Evolutionary conservation across 768 basidiomycete species (phyloP), one percentile per base, ranked within the genome.

Genomic region (Mycena amicta): DNA sequence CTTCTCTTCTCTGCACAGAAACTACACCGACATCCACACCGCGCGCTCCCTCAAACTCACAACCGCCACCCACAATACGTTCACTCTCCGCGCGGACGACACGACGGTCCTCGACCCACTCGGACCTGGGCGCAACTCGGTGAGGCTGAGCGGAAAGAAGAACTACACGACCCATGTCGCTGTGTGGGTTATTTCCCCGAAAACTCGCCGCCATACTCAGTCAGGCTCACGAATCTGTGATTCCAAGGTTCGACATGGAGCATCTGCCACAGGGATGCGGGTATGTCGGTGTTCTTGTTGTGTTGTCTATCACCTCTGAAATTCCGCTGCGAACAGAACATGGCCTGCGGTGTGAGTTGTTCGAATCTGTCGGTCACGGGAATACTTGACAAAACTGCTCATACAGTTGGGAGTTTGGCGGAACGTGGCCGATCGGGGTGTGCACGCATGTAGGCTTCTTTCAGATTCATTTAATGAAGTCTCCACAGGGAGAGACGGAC

Each of bases 241-340:
- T n/a, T n/a, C n/a, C n/a, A n/a, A n/a, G n/a, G 73, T 75, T 50
- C 50, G 69, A 78, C 54, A 57, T 77, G 27, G 52, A 75, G 15
- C 83, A 85, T 64, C 85, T 86, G 82, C 84, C 84, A 12, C 72
- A 81, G 63, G 83, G 83, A 16, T 83, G 82, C 63, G 78, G 74
- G 80, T 81, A 60, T 55, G 66, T 64, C 22, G n/a, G 22, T 68
- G 61, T 18, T 25, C 33, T 37, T 8, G 8, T 18, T 37, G 15
- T 30, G 11, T 1, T 54, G 25, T 31, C 57, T 11, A 43, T 11
- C 12, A 8, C 20, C 41, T 53, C 22, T 43, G 41, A 22, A 12
- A 43, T 43, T 12, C 45, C 30, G 33, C 29, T 13, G n/a, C n/a
- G n/a, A n/a, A n/a, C 29, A 75, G 74, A 5, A 74, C 74, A 20